These are phyloP conservation scores for Pneumocystis wakefieldiae DNA, from an alignment of 1,139 yeast genomes.

Conservation along the genomic window DNA sequence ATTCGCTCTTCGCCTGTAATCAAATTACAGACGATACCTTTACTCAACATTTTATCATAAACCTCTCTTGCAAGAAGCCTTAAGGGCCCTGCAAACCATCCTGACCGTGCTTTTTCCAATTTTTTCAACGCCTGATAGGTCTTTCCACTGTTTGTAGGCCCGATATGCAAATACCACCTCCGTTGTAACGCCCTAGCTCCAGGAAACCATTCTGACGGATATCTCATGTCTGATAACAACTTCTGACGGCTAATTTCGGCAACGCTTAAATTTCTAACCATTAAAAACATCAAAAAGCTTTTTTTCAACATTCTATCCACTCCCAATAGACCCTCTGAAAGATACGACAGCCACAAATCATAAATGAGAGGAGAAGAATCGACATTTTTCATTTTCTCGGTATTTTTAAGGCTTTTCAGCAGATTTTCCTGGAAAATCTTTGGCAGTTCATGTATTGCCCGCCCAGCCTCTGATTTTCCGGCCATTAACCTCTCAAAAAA, in stretches of 20 bases:
- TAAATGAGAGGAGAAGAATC: not conserved
- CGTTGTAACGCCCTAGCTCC: slow-evolving; percentile 68
- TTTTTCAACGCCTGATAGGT: slow-evolving; percentile 68
- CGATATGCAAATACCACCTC: slow-evolving; percentile 75
- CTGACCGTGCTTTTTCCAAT: slow-evolving; percentile 53
- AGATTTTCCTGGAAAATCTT: not conserved
- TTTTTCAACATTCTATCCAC: slow-evolving; percentile 5
- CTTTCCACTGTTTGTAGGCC: slow-evolving; percentile 97
- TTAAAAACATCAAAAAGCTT: slow-evolving; percentile 4
- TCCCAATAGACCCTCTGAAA: slow-evolving; percentile 1
- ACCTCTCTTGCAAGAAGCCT: slow-evolving; percentile 82
- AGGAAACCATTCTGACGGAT: slow-evolving; percentile 71
- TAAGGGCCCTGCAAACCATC: slow-evolving; percentile 90
- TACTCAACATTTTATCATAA: slow-evolving; percentile 58
- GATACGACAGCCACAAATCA: slow-evolving; percentile 3
- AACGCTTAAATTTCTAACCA: slow-evolving; percentile 2
- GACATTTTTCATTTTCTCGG: not conserved
- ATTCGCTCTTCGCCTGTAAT: slow-evolving; percentile 90
- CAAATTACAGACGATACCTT: slow-evolving; percentile 60
- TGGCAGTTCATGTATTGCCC: not conserved
- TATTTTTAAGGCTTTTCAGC: not conserved
- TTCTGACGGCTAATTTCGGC: slow-evolving; percentile 5
- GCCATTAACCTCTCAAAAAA: not conserved
- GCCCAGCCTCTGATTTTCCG: not conserved
- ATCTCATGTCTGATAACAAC: slow-evolving; percentile 6